Evolutionary conservation across 2,329 filamentous ascomycete species (phyloP), one percentile per base, ranked within the genome.

Genomic region (Coleophoma eucalyptorum): DNA sequence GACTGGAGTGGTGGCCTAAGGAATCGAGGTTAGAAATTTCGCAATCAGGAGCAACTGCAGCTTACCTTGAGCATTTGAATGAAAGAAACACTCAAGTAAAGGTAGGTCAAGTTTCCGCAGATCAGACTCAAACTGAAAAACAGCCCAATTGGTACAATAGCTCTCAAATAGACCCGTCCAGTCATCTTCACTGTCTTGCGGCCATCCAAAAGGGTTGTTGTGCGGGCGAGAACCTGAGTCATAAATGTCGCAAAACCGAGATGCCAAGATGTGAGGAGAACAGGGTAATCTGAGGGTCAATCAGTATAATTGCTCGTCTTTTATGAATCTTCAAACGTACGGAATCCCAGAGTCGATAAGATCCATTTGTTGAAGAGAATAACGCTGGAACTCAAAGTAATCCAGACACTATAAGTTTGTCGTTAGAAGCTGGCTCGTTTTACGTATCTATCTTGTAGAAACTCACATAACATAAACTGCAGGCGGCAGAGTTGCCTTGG

Each of bases 311-410:
- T 8, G 6, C 26, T 31, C 18, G 53, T 41, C 41, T 48, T 26
- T 41, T 37, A 16, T 15, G 18, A 18, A 41, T 26, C 26, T 44
- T 20, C 2, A 5, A n/a, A 69, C 85, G 77, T 79, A 90, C 87
- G 81, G 77, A 97, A 97, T 57, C 89, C 80, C 56, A 87, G 80
- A 37, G 87, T 92, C 65, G 93, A 86, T 56, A 97, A 81, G 65
- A 99, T 90, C 84, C 90, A 96, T 83, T 99, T 99, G 85, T 99
- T 97, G 86, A 97, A 97, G 55, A 99, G 79, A 69, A 99, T 99
- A 67, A 97, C 91, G 63, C 87, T 90, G 41, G 91, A 96, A 66
- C 90, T 96, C 69, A 97, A 79, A 53, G 85, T 77, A 67, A 99
- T 97, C 94, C 94, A 99, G 61, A 85, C 78, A 63, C 92, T 96